Evolutionary conservation across 345 rosid genomes (phyloP), one percentile per base, ranked within the genome.

Genomic region (Raphanus raphanistrum): DNA sequence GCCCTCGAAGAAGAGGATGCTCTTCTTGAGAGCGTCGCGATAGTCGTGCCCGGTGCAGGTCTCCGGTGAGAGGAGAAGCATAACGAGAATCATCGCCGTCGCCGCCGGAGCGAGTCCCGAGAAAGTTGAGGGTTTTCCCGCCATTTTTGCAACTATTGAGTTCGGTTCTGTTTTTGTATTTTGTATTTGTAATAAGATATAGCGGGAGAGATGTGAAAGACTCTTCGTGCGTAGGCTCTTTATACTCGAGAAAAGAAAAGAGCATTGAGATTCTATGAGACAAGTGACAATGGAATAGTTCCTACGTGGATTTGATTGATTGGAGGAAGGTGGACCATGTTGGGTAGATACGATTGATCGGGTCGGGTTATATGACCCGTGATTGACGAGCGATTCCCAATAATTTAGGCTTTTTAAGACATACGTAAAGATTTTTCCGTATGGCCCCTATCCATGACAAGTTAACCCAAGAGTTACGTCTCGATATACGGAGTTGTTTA

Each of bases 1-100:
- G 66, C 98, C 99, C 55, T 95, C 98, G 78, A 92, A 95, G 78
- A 95, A 95, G 72, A 92, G 91, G 73, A 95, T 91, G 81, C 97
- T 87, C 68, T 85, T 92, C 27, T 82, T 90, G 64, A 95, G 94
- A 35, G 99, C 98, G 62, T 83, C 89, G 11, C 54, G 60, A 80
- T 95, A 95, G 68, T 95, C 85, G 52, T 88, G 92, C 36, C 89
- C 67, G 35, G 85, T 80, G 48, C 10, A 25, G 15, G 68, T 45
- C 35, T 75, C 81, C 68, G 38, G 77, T 69, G 76, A 48, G 15
- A 67, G 26, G 4, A 86, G 52, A n/a, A 87, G 84, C 11, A 83
- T 31, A 5, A 73, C 33, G 26, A 84, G 60, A 2, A 68, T 33
- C 31, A 80, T 66, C 50, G 68, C 79, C 52, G 84, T 1, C 85